Evolutionary conservation across 192 early-diverging fungal species (phyloP), one percentile per base, ranked within the genome.

Genomic region (Linnemannia schmuckeri): DNA sequence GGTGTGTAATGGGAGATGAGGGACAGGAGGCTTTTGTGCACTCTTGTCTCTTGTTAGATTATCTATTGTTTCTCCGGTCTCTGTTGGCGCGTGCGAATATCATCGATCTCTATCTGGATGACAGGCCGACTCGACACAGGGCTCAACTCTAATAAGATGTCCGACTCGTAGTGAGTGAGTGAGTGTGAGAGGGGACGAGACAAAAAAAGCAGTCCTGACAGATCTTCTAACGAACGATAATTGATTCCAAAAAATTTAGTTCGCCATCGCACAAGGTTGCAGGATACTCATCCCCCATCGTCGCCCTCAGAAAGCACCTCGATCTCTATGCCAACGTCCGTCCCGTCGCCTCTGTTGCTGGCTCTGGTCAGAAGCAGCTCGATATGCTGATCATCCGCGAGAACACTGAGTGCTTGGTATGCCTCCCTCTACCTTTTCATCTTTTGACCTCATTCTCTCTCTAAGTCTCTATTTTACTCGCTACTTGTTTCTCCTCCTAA

Each of bases 341-440:
- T 38, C 98, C 98, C 17, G 97, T 99, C 5, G 92, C 93, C 37
- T 95, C 97, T 17, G 94, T 94, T 24, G 89, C 92, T 13, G 82
- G 85, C 17, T 73, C 88, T 52, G 82, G 77, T 47, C 93, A 94
- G 72, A 96, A 94, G 74, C 93, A 92, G 40, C 93, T 98, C 72
- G 97, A 99, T 88, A 98, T 99, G 96, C 89, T 99, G 75, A 98
- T 99, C 82, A 95, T 99, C 82, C 94, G 97, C 88, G 98, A 99
- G 82, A 99, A 99, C 93, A 99, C 97, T 18, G 98, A 99, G 88
- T 99, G 97, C 81, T 91, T 99, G 89, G 96, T 97, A 90, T 78
- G 89, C 75, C 52, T 24, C 17, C 41, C 75, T 4, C 49, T 69
- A 4, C 35, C 24, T 37, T 85, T 35, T 30, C 52, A 1, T 13